These are phyloP conservation scores for Suaeda aralocaspica DNA, from an alignment of 148 eudicot species.

Conservation along the genomic window DNA sequence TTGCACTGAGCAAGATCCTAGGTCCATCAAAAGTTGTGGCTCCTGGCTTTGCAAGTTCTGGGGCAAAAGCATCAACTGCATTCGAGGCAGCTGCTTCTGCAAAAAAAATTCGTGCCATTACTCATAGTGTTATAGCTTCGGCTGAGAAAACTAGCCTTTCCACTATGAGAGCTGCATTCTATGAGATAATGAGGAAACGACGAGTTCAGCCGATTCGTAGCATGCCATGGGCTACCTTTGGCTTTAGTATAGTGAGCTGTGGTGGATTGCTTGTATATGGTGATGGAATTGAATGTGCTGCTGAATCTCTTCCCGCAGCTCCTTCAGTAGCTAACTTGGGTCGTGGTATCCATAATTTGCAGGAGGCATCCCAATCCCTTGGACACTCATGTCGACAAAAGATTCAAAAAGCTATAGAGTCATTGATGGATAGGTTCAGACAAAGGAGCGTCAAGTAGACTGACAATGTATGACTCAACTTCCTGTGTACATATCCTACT, in stretches of 20 bases:
- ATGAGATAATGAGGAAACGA: constrained; percentile 91
- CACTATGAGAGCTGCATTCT: constrained; percentile 85
- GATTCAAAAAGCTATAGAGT: constrained; percentile 72
- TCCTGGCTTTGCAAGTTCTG: constrained; percentile 54
- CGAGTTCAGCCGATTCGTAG: constrained; percentile 51
- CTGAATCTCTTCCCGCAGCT: constrained; percentile 31
- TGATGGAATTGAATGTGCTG: constrained; percentile 83
- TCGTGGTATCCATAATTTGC: constrained; percentile 34
- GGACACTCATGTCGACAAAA: constrained; percentile 43
- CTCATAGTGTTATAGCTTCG: constrained; percentile 82
- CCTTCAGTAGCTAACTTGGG: constrained; percentile 36
- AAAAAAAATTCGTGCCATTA: constrained; percentile 65
- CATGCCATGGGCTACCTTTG: constrained; percentile 89
- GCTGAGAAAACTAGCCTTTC: constrained; percentile 85
- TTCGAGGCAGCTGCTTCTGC: constrained; percentile 74
- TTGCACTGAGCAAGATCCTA: constrained; percentile 53
- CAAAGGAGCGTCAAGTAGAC: constrained; percentile 43
- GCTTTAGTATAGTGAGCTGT: constrained; percentile 79
- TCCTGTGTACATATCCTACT: constrained; percentile 11
- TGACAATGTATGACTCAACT: constrained; percentile 14
- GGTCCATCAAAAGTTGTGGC: constrained; percentile 62
- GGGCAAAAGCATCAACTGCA: constrained; percentile 49
- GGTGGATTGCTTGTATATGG: constrained; percentile 46
- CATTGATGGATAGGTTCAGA: constrained; percentile 64
- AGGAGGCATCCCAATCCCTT: constrained; percentile 20